Evolutionary conservation across 768 basidiomycete genomes (phyloP).

Genomic region (Xerocomus spinulosus): DNA sequence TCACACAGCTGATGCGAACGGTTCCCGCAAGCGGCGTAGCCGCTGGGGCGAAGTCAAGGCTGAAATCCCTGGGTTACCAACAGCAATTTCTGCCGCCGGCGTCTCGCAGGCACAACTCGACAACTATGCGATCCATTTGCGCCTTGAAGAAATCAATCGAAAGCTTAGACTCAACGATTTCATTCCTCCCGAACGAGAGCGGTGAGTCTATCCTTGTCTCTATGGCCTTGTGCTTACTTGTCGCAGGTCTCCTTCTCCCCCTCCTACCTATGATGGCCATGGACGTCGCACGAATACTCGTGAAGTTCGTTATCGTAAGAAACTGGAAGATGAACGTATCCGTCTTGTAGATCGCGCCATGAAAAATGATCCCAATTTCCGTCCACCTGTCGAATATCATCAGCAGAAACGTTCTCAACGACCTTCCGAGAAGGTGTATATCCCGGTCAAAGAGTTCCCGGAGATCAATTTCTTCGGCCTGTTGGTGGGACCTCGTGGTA

Average conservation of each 20-base stretch:
- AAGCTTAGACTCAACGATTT: conserved; percentile 93
- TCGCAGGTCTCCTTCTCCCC: conserved; percentile 86
- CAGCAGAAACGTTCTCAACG: conserved; percentile 91
- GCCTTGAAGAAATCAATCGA: conserved; percentile 95
- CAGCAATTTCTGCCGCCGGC: conserved; percentile 88
- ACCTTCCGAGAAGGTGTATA: conserved; percentile 97
- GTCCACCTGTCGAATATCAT: conserved; percentile 94
- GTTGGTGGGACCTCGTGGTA: conserved; percentile 96
- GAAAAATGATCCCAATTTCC: conserved; percentile 97
- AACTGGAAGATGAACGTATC: conserved; percentile 88
- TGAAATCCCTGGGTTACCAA: conserved; percentile 89
- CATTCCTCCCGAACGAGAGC: conserved; percentile 91
- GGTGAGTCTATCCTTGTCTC: conserved; percentile 39
- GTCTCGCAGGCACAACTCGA: conserved; percentile 95
- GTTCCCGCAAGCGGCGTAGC: conserved; percentile 90
- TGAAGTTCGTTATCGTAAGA: conserved; percentile 96
- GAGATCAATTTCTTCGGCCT: conserved; percentile 99
- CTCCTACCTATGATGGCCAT: conserved; percentile 95
- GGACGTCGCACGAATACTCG: conserved; percentile 98
- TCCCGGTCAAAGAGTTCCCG: conserved; percentile 99
- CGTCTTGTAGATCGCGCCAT: conserved; percentile 92
- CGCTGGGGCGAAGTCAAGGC: conserved; percentile 96
- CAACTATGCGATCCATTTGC: conserved; percentile 93
- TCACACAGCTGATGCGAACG: conserved; percentile 70
- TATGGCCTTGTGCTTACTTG: conserved; percentile 10